phyloP scores from a whole-genome alignment of 2,329 filamentous ascomycete genomes.

The Microsporum audouinii region DNA sequence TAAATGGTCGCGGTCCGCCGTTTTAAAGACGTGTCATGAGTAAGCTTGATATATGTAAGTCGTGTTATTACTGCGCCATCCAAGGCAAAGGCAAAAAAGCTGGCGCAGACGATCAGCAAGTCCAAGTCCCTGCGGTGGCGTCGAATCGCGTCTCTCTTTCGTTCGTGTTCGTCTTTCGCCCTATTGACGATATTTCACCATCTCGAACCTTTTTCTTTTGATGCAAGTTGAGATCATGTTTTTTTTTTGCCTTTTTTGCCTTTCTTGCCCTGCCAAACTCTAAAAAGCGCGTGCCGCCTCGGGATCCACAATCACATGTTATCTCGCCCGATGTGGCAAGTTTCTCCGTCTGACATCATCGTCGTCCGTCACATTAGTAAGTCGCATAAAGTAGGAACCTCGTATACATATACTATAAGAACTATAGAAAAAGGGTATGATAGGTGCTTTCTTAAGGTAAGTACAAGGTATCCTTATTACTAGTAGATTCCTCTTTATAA shows the following conservation, averaged over 20 bases:
- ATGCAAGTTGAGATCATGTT: constrained; percentile 1
- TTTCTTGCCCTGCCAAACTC: not conserved
- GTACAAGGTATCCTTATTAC: too few species aligned
- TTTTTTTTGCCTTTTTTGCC: not conserved
- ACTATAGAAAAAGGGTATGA: too few species aligned
- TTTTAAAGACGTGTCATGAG: not conserved
- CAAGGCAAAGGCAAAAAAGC: not conserved
- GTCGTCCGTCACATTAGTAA: too few species aligned
- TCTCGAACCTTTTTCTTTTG: not conserved
- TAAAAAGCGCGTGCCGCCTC: not conserved
- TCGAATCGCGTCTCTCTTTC: not conserved
- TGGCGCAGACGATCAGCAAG: not conserved
- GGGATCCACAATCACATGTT: constrained; percentile 1
- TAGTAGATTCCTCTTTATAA: too few species aligned
- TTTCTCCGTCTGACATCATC: not conserved
- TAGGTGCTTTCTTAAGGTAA: too few species aligned
- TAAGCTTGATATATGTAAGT: not conserved
- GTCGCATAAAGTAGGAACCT: too few species aligned
- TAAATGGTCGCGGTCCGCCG: not conserved
- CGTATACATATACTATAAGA: too few species aligned
- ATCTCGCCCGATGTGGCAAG: not conserved
- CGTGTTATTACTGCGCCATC: not conserved
- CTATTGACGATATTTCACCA: not conserved
- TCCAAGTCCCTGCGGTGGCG: not conserved
- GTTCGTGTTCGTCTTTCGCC: not conserved